Evolutionary conservation across 1,284 basidiomycete species (phyloP), one percentile per base, ranked within the genome.

Genomic region (Porogramme epimiltina): DNA sequence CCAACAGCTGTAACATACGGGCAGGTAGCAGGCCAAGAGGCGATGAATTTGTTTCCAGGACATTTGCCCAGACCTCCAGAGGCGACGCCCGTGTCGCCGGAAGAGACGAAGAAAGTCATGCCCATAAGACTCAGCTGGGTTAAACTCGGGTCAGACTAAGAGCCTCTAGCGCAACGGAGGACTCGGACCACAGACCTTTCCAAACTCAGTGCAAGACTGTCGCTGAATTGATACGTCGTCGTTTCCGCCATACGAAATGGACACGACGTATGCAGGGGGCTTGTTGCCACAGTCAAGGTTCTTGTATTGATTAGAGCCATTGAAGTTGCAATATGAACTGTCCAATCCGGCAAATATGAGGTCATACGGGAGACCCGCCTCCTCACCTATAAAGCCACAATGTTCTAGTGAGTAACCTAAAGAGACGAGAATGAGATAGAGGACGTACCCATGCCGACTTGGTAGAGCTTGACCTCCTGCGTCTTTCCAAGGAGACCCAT

Each of bases 301-400:
- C 69, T 38, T 6, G 6, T 13, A 16, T 67, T 58, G 57, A 39
- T 33, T 62, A 54, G 19, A 46, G 11, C 83, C 82, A 47, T 82
- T 75, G 49, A 80, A 85, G 0, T 74, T 76, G 59, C 85, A 87
- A 68, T 77, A 88, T 1, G 71, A 66, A 2, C 63, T 70, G 53
- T 80, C 81, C n/a, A 78, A 60, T 5, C 73, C 73, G 58, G 80
- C 77, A 13, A 80, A 68, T 53, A 72, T 70, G 59, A 73, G 75
- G 61, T 76, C 68, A 58, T 78, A 75, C 4, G 71, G 74, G 40
- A 67, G 74, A 40, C 74, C 77, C 75, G 56, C 52, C 19, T 37
- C 9, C 9, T 22, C 28, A 38, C 40, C 37, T 23, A 53, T n/a
- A n/a, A n/a, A n/a, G n/a, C n/a, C n/a, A n/a, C n/a, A n/a, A n/a